Evolutionary conservation across 805 yeast species (phyloP).

Genomic region (Saccharomycopsis synnaedendra): DNA sequence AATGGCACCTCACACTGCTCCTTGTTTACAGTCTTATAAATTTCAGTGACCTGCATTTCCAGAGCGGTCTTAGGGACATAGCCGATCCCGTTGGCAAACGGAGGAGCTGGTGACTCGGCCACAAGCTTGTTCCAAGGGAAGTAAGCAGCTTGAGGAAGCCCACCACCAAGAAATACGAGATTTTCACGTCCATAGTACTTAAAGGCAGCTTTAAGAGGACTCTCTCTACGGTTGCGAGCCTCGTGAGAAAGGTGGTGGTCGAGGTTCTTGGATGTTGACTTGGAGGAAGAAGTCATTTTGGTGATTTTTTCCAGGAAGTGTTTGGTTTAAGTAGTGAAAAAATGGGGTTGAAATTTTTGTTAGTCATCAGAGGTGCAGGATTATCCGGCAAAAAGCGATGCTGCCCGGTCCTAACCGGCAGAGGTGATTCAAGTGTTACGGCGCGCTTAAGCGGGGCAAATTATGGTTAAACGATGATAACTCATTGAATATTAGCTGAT

Average conservation of each 20-base stretch:
- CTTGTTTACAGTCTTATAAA: constrained; percentile 33
- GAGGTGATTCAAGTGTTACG: too few relatives aligned
- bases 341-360: too few relatives aligned
- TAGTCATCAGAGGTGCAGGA: too few relatives aligned
- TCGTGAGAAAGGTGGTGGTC: constrained; percentile 67
- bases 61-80: constrained; percentile 34
- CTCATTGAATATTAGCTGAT: too few relatives aligned
- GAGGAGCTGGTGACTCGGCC: constrained; percentile 67
- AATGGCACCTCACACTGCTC: constrained; percentile 55
- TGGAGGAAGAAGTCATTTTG: too few relatives aligned
- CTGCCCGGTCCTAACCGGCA: too few relatives aligned
- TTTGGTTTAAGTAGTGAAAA: too few relatives aligned
- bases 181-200: constrained; percentile 63
- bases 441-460: too few relatives aligned
- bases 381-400: too few relatives aligned
- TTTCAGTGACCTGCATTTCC: constrained; percentile 23
- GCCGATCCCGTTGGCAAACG: constrained; percentile 69
- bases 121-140: constrained; percentile 81
- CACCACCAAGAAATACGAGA: constrained; percentile 88
- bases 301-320: too few relatives aligned
- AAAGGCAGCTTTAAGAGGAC: constrained; percentile 79
- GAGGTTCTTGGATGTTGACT: constrained; percentile 49
- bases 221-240: constrained; percentile 62
- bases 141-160: constrained; percentile 81
- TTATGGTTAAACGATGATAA: too few relatives aligned